Evolutionary conservation across 805 yeast genomes (phyloP).

Genomic region (Naumovozyma baii): DNA sequence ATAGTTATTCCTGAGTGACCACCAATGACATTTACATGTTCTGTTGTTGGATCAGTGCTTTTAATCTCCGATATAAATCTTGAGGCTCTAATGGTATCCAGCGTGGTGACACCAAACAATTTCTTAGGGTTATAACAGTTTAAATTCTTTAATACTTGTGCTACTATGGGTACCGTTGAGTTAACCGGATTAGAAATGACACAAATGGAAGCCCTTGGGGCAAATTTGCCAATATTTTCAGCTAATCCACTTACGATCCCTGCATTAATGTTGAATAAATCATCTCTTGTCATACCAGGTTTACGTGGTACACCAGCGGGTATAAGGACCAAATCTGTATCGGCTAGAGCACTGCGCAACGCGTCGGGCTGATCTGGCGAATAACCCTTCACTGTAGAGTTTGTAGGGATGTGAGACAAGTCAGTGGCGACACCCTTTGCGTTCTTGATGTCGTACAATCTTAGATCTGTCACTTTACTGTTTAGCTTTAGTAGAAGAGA

Average conservation of each 20-base stretch:
- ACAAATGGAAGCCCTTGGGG: slow-evolving; percentile 75
- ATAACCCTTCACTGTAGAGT: slow-evolving; percentile 81
- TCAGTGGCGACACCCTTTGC: slow-evolving; percentile 98
- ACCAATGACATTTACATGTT: slow-evolving; percentile 82
- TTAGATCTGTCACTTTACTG: slow-evolving; percentile 76
- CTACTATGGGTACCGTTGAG: slow-evolving; percentile 94
- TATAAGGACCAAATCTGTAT: slow-evolving; percentile 70
- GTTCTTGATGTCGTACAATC: slow-evolving; percentile 81
- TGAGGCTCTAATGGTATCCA: slow-evolving; percentile 83
- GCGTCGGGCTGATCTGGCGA: slow-evolving; percentile 74
- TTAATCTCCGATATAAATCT: slow-evolving; percentile 56
- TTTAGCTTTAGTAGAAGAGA: slow-evolving; percentile 77
- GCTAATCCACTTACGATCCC: slow-evolving; percentile 91
- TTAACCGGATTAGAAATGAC: slow-evolving; percentile 93
- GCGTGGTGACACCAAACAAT: slow-evolving; percentile 92
- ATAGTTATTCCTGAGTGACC: slow-evolving; percentile 97
- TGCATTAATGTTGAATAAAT: slow-evolving; percentile 91
- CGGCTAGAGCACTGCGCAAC: slow-evolving; percentile 60
- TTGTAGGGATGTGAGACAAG: slow-evolving; percentile 86
- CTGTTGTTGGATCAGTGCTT: slow-evolving; percentile 60
- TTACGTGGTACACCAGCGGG: slow-evolving; percentile 99
- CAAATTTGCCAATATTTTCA: slow-evolving; percentile 66
- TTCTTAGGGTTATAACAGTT: slow-evolving; percentile 87
- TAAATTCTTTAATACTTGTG: slow-evolving; percentile 77
- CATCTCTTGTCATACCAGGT: slow-evolving; percentile 99